Evolutionary conservation across 805 yeast genomes (phyloP), one percentile per base, ranked within the genome.

Genomic region (Kazachstania bromeliacearum): DNA sequence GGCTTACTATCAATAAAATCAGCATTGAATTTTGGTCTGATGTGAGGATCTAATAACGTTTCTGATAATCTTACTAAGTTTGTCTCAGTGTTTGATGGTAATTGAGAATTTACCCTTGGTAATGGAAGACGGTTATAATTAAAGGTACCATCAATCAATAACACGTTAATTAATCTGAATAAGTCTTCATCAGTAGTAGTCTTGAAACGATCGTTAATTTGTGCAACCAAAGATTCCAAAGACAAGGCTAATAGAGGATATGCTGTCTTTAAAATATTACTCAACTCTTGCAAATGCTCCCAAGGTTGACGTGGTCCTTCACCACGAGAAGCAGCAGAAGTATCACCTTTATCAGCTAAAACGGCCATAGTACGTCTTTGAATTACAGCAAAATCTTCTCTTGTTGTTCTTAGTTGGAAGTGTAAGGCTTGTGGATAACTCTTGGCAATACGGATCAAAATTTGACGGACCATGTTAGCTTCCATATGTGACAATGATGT

Each of bases 371-470:
- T 74, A 56, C 85, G 95, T 38, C 89, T 71, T 56, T 87, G 95
- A 36, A 87, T 71, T 2, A 83, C 87, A 3, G 87, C 79, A 59
- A 79, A 85, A 48, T 92, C 98, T 55, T 92, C 99, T 55, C 83
- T 84, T 0, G 97, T 85, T 2, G 98, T 92, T 39, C 98, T 70
- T 48, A 92, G 68, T 52, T 88, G 96, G 77, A 88, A 92, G 53
- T 92, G 97, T 39, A 92, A 69, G 0, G 98, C 96, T 62, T 92
- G 99, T 1, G 99, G 99, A 62, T 83, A 94, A 36, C 87, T 79
- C 65, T 92, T 92, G 1, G 98, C 98, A 53, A 92, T 92, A 46
- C 92, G 71, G 36, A 87, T 82, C 54, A 92, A 69, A 30, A 92
- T 82, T 49, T 79, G 87, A 42, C 95, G 79, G 2, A 89, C 96